Percentiles rank a stretch among this genome's conserved stretches.
These are phyloP conservation scores for Diacronema lutheri DNA, from an alignment of 78 protist species.

Conservation along the genomic window DNA sequence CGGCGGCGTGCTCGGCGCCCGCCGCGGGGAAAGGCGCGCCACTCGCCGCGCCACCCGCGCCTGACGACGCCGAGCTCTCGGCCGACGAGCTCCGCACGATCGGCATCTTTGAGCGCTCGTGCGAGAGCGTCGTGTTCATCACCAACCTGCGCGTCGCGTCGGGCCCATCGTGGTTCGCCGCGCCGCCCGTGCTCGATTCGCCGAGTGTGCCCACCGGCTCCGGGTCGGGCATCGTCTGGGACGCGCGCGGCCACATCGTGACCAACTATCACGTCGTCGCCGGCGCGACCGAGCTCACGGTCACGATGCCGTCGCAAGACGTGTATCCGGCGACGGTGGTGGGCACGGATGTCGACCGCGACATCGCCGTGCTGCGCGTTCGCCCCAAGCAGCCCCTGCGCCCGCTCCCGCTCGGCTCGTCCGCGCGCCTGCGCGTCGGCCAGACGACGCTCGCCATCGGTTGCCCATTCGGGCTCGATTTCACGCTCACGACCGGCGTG, in stretches of 20 bases:
- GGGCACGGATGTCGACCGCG: constrained; percentile 20
- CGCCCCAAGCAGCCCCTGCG: background rate
- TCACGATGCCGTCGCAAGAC: background rate
- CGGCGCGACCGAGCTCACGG: background rate
- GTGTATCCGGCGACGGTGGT: background rate
- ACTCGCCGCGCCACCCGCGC: too few species aligned
- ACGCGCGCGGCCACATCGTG: constrained; percentile 24
- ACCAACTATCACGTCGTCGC: constrained; percentile 41
- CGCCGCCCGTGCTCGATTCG: too few species aligned
- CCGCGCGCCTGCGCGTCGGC: background rate
- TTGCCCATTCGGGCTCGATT: constrained; percentile 43
- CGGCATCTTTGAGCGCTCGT: too few species aligned
- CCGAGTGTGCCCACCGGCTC: background rate
- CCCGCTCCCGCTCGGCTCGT: background rate
- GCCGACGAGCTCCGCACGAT: too few species aligned
- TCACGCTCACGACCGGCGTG: constrained; percentile 34
- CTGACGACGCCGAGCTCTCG: too few species aligned
- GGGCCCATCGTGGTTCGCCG: too few species aligned
- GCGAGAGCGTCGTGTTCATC: too few species aligned
- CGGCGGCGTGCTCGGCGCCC: too few species aligned
- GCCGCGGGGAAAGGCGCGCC: too few species aligned
- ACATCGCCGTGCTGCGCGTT: constrained; percentile 23
- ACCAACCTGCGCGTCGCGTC: too few species aligned
- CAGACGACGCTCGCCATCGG: constrained; percentile 31
- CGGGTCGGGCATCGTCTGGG: constrained; percentile 42